phyloP scores from a whole-genome alignment of 306 rosid genomes.

The Cucumis hystrix region DNA sequence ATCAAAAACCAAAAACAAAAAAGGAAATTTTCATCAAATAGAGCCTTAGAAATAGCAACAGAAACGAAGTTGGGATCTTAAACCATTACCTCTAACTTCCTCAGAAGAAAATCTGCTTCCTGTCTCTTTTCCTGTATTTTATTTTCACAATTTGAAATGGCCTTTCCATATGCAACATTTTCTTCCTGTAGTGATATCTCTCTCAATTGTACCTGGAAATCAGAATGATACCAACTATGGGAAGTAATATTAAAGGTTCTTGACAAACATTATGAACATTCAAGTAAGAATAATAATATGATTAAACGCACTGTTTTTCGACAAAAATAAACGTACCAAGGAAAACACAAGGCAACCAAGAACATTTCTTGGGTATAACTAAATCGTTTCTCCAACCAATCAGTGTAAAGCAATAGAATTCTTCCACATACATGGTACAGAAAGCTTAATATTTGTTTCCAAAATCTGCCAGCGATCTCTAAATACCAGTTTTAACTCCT shows the following conservation, averaged over 20 bases:
- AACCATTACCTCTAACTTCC: constrained; percentile 48
- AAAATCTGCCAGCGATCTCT: not conserved
- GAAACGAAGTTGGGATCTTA: not conserved
- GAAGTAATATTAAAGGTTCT: not conserved
- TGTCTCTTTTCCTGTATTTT: constrained; percentile 57
- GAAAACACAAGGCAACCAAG: not conserved
- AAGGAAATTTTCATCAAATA: too few species aligned
- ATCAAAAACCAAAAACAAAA: too few species aligned
- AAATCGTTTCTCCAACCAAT: not conserved
- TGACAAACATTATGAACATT: too few species aligned
- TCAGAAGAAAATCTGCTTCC: constrained; percentile 37
- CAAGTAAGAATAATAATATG: too few species aligned
- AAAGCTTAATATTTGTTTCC: not conserved
- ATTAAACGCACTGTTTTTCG: too few species aligned
- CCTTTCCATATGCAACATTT: constrained; percentile 51
- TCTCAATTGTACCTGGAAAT: constrained; percentile 64
- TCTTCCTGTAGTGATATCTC: constrained; percentile 69
- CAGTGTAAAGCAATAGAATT: not conserved
- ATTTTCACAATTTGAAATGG: constrained; percentile 44
- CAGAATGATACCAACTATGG: not conserved
- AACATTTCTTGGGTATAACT: not conserved
- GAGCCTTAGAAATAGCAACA: not conserved
- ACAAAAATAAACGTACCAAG: too few species aligned
- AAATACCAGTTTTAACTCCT: not conserved
- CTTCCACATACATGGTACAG: not conserved